Evolutionary conservation across 495 filamentous ascomycete genomes (phyloP).

Genomic region (Zalerion maritima): DNA sequence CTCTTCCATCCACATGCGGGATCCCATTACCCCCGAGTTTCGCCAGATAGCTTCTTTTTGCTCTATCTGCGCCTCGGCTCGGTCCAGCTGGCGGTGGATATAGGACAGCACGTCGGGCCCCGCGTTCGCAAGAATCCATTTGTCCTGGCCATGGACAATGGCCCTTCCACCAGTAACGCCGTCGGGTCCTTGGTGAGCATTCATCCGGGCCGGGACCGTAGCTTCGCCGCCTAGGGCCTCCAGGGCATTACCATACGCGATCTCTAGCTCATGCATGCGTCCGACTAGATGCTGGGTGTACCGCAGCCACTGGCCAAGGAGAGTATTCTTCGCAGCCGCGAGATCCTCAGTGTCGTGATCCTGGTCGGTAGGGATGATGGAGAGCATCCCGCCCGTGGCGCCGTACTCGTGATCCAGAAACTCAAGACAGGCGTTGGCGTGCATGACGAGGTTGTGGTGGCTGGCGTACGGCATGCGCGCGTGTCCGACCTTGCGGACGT

Average conservation of each 20-base stretch:
- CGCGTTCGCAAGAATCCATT: conserved; percentile 35
- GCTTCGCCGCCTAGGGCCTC: conserved; percentile 34
- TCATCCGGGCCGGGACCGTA: conserved; percentile 25
- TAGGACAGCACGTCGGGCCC: conserved; percentile 31
- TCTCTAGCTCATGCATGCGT: conserved; percentile 37
- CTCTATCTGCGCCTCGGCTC: conserved; percentile 20
- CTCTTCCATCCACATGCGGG: conserved; percentile 11
- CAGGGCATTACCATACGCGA: conserved; percentile 28
- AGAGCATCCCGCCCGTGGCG: conserved; percentile 33
- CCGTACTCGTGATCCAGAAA: conserved; percentile 39
- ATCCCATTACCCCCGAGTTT: conserved; percentile 18
- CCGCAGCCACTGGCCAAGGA: conserved; percentile 36
- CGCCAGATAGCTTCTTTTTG: conserved; percentile 12
- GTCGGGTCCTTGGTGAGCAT: conserved; percentile 19
- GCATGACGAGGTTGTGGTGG: conserved; percentile 32
- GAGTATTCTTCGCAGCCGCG: conserved; percentile 17
- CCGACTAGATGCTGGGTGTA: conserved; percentile 30
- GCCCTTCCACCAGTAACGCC: conserved; percentile 20
- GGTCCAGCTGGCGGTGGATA: conserved; percentile 29
- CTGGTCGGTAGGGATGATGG: conserved; percentile 25
- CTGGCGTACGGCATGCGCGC: conserved; percentile 22
- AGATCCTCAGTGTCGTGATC: conserved; percentile 18
- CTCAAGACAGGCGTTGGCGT: conserved; percentile 39
- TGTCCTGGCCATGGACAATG: conserved; percentile 33
- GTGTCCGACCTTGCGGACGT: conserved; percentile 3